Conservation (phyloP, 1,139 yeast genomes). For the Pichia sp. region DNA sequence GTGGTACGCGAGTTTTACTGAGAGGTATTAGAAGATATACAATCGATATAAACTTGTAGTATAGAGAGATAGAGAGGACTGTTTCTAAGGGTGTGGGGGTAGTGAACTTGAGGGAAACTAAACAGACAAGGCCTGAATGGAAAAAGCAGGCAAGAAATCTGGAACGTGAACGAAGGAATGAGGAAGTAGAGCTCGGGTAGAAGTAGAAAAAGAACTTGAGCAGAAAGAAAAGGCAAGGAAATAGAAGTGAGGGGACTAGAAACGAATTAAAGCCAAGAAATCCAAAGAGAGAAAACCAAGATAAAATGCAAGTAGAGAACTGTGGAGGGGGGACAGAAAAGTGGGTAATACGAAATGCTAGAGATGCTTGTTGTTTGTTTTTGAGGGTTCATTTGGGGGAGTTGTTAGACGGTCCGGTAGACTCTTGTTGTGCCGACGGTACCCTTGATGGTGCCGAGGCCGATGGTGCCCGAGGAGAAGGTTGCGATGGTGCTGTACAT, state of each 20-base stretch:
- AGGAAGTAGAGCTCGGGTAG: too few relatives aligned
- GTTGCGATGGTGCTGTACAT: constrained; percentile 37
- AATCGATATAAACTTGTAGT: background rate
- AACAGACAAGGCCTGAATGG: background rate
- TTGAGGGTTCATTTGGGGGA: background rate
- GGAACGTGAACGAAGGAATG: too few relatives aligned
- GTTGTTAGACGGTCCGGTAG: constrained; percentile 30
- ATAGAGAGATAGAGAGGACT: background rate
- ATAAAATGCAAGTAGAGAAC: background rate
- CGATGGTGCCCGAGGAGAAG: constrained; percentile 50
- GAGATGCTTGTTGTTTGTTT: background rate
- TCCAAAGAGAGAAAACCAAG: background rate
- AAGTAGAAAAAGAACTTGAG: too few relatives aligned
- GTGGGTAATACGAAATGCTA: background rate
- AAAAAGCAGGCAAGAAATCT: background rate
- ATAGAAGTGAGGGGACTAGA: background rate
- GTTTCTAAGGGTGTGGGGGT: background rate
- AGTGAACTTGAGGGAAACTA: background rate
- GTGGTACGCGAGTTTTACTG: too few relatives aligned
- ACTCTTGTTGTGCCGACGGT: constrained; percentile 50
- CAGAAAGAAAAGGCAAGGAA: background rate
- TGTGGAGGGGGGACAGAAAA: background rate
- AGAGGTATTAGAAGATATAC: background rate
- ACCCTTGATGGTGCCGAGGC: constrained; percentile 55
- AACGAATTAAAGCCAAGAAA: background rate